Percentiles rank a stretch among this genome's conserved stretches.
Evolutionary conservation across 768 basidiomycete genomes (phyloP).

Genomic region (Pilatotrama ljubarskyi): DNA sequence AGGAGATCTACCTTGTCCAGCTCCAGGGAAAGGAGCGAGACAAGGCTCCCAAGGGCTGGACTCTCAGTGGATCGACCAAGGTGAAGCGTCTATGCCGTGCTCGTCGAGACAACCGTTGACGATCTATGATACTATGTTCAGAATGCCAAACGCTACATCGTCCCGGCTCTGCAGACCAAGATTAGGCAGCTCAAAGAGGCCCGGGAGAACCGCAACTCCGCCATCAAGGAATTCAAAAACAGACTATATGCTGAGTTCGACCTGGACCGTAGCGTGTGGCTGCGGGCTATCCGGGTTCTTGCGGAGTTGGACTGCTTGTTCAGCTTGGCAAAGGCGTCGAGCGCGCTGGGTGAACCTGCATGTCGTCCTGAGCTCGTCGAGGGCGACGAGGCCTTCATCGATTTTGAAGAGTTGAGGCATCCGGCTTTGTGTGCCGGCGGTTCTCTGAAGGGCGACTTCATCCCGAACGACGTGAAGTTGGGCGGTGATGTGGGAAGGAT

Average conservation of each 20-base stretch:
- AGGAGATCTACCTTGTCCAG: constrained; percentile 93
- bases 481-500: constrained; percentile 77
- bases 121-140: constrained; percentile 32
- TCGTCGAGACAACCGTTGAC: not conserved
- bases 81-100: constrained; percentile 36
- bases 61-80: constrained; percentile 78
- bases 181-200: constrained; percentile 91
- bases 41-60: constrained; percentile 84
- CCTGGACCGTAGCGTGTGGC: constrained; percentile 74
- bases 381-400: constrained; percentile 73
- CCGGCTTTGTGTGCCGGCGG: constrained; percentile 76
- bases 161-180: constrained; percentile 67
- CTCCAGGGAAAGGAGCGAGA: constrained; percentile 52
- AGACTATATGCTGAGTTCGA: constrained; percentile 83
- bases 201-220: constrained; percentile 78
- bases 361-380: constrained; percentile 90
- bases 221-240: constrained; percentile 81
- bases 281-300: constrained; percentile 80
- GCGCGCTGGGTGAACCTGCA: constrained; percentile 89
- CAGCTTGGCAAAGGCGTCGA: constrained; percentile 85
- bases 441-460: constrained; percentile 66
- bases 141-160: constrained; percentile 75
- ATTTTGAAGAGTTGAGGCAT: constrained; percentile 90
- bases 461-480: constrained; percentile 89
- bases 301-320: constrained; percentile 97